Base-by-base conservation (phyloP, 2,329 filamentous ascomycete species). In the Stagonosporopsis tanaceti region DNA sequence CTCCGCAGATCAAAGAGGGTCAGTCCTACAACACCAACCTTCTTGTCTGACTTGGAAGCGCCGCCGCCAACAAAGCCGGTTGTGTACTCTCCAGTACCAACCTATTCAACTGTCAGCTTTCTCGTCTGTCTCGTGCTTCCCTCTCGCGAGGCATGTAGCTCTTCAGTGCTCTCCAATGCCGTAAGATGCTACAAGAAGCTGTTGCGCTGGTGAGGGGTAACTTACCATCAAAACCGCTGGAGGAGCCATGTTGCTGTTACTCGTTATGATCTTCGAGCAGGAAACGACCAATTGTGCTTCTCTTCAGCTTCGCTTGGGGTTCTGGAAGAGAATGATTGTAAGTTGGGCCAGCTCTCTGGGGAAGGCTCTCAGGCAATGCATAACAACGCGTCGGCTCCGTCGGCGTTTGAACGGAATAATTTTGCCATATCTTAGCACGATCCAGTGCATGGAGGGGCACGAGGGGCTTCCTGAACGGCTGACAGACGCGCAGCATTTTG, bases 21-120 rank as follows among this genome's bases (percentile, higher is more conserved):
- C 75, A 97, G 81, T 38, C 91, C 93, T 17, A 97, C 93, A 9
- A 97, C 94, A 57, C 94, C 93, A 47, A 97, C 90, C 78, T 97
- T 97, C 82, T 97, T 97, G 83, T 97, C 94, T 47, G 92, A 96
- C 11, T 86, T 89, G 4, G 92, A 96, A 48, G 88, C 89, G 58
- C 89, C 90, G 59, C 88, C 89, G 56, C 91, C 92, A 55, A 97
- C 93, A 68, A 95, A 97, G 56, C 93, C 93, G 40, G 94, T 97
- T 69, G 94, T 97, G 84, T 97, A 97, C 84, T 97, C 93, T 71
- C 93, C 94, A 11, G 93, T 97, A 64, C 93, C 93, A 57, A 97
- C 86, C 90, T 77, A 47, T 47, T 37, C 25, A 30, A 30, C 37
- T 8, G 47, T 70, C 46, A 67, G 64, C 54, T 42, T 35, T n/a